phyloP scores from a whole-genome alignment of 2,329 filamentous ascomycete genomes.

The Botryotinia narcissicola region DNA sequence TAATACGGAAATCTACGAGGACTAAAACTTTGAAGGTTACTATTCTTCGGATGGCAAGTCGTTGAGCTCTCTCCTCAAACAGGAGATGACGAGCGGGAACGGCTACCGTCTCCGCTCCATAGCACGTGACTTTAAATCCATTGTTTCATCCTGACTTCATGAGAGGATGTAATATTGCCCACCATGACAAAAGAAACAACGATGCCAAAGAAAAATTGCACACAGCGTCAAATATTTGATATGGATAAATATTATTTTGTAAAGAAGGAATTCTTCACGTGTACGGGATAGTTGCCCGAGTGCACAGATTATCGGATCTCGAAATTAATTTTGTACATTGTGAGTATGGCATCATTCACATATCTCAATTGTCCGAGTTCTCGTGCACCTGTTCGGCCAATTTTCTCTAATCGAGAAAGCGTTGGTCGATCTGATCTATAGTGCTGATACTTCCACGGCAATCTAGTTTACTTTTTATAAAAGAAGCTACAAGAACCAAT shows the following conservation, averaged over 20 bases:
- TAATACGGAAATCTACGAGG: background rate
- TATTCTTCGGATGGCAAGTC: background rate
- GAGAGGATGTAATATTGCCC: background rate
- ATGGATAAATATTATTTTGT: background rate
- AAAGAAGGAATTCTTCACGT: background rate
- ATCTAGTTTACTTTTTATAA: background rate
- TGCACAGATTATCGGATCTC: background rate
- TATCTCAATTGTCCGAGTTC: background rate
- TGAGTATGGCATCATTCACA: background rate
- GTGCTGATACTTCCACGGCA: background rate
- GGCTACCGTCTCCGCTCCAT: background rate
- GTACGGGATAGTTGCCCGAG: background rate
- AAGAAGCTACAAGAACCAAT: background rate
- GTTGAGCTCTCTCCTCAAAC: background rate
- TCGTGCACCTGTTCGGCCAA: background rate
- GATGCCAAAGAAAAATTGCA: background rate
- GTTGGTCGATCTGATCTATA: background rate
- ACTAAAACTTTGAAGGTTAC: background rate
- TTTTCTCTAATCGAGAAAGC: background rate
- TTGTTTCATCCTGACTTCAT: background rate
- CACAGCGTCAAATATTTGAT: background rate
- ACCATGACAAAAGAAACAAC: background rate
- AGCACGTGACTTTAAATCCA: background rate
- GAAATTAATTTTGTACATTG: background rate
- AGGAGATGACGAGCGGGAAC: background rate